Evolutionary conservation across 2,329 filamentous ascomycete species (phyloP), one percentile per base, ranked within the genome.

Genomic region (Pseudogymnoascus sp.): DNA sequence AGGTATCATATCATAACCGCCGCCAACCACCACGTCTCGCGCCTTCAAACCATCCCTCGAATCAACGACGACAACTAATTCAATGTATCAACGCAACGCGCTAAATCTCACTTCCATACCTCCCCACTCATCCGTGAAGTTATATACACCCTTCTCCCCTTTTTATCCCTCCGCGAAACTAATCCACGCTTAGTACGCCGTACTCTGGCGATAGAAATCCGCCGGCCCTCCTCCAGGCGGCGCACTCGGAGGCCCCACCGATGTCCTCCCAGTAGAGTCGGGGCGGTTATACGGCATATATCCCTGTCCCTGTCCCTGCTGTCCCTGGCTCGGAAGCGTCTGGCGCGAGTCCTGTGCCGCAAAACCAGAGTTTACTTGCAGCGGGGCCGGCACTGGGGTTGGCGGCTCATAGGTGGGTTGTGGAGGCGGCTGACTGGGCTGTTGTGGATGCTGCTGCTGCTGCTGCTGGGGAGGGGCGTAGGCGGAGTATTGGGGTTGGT

Each of bases 271-370:
- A 16, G 46, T 53, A 31, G 46, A 53, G 5, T 53, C 46, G n/a
- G 25, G 46, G n/a, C 46, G 46, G 25, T 53, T 53, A 64, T 88
- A 88, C 0, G 85, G 81, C 71, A 83, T 86, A 68, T 87, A 88
- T 71, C 77, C 77, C 69, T 78, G 76, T 16, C 69, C 64, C 72
- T 84, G 78, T 2, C 28, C 28, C 28, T 34, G 31, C 69, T 78
- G 76, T 16, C 69, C 64, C 72, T 84, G 78, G 67, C 80, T 83
- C 3, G 81, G 81, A 31, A 84, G 71, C 5, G 76, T 75, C 63
- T 84, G 78, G 21, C 82, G 75, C 5, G 81, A 74, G 68, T 85
- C 81, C 64, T 78, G 77, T 79, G 5, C 62, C n/a, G 69, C 69
- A 63, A 73, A 71, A 1, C 66, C 68, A 18, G 69, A 59, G 28